Conservation (phyloP, 805 yeast species). For the Tetrapisispora namnaoensis region DNA sequence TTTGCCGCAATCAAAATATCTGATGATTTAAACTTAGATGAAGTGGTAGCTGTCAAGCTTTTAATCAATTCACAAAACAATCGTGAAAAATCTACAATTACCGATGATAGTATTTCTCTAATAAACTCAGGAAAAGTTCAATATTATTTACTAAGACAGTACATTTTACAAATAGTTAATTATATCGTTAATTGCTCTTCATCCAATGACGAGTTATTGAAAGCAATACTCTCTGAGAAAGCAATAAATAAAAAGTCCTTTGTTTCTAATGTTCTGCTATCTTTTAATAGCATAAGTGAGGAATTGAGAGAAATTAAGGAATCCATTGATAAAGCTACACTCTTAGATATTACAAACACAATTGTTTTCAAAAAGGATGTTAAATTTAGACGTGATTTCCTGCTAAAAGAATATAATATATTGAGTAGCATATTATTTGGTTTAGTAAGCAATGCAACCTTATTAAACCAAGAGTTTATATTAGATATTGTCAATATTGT, state of each 20-base stretch:
- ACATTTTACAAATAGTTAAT: constrained; percentile 56
- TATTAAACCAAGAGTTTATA: constrained; percentile 29
- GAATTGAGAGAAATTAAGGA: constrained; percentile 48
- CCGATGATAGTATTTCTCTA: constrained; percentile 24
- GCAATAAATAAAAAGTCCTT: neutral
- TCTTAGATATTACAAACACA: constrained; percentile 42
- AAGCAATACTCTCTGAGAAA: constrained; percentile 5
- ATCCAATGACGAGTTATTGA: constrained; percentile 9
- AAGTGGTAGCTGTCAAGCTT: constrained; percentile 56
- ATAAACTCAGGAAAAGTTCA: constrained; percentile 57
- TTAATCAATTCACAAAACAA: constrained; percentile 33
- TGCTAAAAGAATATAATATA: constrained; percentile 58
- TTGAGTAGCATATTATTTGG: constrained; percentile 58
- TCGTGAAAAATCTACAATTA: constrained; percentile 6
- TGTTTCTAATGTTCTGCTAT: constrained; percentile 32
- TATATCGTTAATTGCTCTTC: constrained; percentile 28
- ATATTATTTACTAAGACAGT: constrained; percentile 60
- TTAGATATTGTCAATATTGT: constrained; percentile 37
- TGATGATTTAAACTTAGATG: constrained; percentile 67
- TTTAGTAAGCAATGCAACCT: constrained; percentile 32
- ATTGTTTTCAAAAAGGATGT: constrained; percentile 39
- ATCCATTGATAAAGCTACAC: constrained; percentile 39
- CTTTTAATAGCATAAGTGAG: constrained; percentile 50
- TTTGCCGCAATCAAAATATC: constrained; percentile 47
- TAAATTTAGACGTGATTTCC: constrained; percentile 50